phyloP scores from a whole-genome alignment of 1,284 basidiomycete species.

The Pholiota adiposa region DNA sequence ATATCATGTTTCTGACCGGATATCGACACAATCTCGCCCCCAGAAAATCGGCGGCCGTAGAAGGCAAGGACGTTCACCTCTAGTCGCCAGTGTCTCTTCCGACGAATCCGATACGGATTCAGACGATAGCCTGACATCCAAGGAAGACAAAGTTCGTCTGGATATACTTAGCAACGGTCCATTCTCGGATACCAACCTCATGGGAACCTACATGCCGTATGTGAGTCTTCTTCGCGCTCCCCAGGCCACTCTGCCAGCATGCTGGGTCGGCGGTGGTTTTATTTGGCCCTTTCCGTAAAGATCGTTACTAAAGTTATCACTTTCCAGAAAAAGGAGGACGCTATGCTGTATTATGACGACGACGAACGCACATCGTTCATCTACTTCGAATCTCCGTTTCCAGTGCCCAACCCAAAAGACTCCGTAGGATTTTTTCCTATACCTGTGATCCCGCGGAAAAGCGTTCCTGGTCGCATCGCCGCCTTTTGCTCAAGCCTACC shows the following conservation, averaged over 20 bases:
- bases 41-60: background rate
- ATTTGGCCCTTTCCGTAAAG: constrained; percentile 11
- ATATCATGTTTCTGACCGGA: background rate
- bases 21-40: constrained; percentile 6
- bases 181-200: constrained; percentile 9
- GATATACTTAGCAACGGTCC: constrained; percentile 14
- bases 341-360: constrained; percentile 20
- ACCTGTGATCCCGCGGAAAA: constrained; percentile 22
- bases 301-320: constrained; percentile 13
- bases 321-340: constrained; percentile 20
- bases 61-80: constrained; percentile 13
- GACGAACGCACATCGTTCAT: constrained; percentile 27
- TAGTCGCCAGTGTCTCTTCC: constrained; percentile 24
- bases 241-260: background rate
- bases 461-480: constrained; percentile 24
- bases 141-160: constrained; percentile 21
- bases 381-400: constrained; percentile 25
- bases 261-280: background rate
- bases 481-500: constrained; percentile 29
- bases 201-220: constrained; percentile 19
- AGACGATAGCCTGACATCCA: constrained; percentile 30
- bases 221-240: constrained; percentile 20
- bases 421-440: constrained; percentile 34
- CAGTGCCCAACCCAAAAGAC: constrained; percentile 26
- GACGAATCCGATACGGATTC: constrained; percentile 33